Percentiles rank a stretch among this genome's conserved stretches.
Conservation (phyloP, 1,284 basidiomycete species). For the Apiotrichum brassicae region DNA sequence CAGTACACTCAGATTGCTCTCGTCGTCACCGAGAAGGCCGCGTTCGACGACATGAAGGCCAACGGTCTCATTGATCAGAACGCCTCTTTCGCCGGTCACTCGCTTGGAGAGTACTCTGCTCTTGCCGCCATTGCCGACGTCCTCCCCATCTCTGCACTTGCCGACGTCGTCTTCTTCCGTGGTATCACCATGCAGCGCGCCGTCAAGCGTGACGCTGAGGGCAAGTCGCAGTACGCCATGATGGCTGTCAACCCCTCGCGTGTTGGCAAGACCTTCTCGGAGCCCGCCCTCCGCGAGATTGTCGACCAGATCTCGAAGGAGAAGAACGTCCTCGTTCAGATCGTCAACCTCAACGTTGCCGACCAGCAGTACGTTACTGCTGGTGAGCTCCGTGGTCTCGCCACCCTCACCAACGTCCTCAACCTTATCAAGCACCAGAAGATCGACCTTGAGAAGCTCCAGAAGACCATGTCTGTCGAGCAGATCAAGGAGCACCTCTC, state of each 20-base stretch:
- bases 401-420: slow-evolving; percentile 90
- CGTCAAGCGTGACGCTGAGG: slow-evolving; percentile 85
- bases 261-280: slow-evolving; percentile 87
- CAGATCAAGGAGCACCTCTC: slow-evolving; percentile 57
- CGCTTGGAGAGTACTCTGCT: slow-evolving; percentile 95
- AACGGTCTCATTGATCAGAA: slow-evolving; percentile 89
- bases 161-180: slow-evolving; percentile 98
- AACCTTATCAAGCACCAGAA: slow-evolving; percentile 97
- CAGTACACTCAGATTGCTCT: slow-evolving; percentile 98
- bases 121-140: slow-evolving; percentile 95
- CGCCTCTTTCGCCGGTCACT: slow-evolving; percentile 94
- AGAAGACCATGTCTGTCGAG: slow-evolving; percentile 45
- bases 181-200: slow-evolving; percentile 99
- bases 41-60: slow-evolving; percentile 95
- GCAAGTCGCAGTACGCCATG: slow-evolving; percentile 96
- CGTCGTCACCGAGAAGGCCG: slow-evolving; percentile 94
- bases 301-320: slow-evolving; percentile 78
- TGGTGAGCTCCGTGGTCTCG: slow-evolving; percentile 86
- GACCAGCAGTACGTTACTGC: slow-evolving; percentile 88
- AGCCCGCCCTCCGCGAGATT: slow-evolving; percentile 82
- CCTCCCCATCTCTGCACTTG: slow-evolving; percentile 88
- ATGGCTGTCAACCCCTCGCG: slow-evolving; percentile 96
- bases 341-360: slow-evolving; percentile 91
- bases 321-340: slow-evolving; percentile 79
- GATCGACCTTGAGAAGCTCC: slow-evolving; percentile 87